These are phyloP conservation scores for Anastatica hierochuntica DNA, from an alignment of 345 rosid species.

Conservation along the genomic window DNA sequence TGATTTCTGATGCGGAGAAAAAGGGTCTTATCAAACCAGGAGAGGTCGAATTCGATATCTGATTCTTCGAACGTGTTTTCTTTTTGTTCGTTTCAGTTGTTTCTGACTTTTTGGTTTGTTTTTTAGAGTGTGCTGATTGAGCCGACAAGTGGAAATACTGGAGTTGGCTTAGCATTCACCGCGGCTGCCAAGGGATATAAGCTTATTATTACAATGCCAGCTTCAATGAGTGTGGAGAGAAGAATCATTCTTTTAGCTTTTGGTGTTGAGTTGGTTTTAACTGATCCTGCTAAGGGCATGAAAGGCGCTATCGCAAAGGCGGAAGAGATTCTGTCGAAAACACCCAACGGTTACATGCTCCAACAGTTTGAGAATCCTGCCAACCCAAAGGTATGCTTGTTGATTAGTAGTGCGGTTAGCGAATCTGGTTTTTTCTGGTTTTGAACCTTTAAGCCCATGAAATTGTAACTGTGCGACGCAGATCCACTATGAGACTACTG, in stretches of 20 bases:
- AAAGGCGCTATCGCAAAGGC: slow-evolving; percentile 94
- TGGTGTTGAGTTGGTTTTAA: slow-evolving; percentile 79
- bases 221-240: slow-evolving; percentile 87
- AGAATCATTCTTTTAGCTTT: slow-evolving; percentile 87
- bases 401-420: neutral
- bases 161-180: slow-evolving; percentile 84
- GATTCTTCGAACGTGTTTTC: neutral
- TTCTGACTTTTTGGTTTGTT: slow-evolving; percentile 2
- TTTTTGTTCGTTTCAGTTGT: neutral
- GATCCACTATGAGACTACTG: slow-evolving; percentile 89
- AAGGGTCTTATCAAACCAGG: slow-evolving; percentile 75
- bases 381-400: slow-evolving; percentile 63
- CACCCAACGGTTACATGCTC: slow-evolving; percentile 74
- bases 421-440: neutral
- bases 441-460: neutral
- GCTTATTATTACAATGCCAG: slow-evolving; percentile 87
- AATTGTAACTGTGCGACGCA: slow-evolving; percentile 9
- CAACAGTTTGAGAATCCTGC: slow-evolving; percentile 92
- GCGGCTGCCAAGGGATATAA: slow-evolving; percentile 83
- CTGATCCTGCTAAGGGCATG: slow-evolving; percentile 87
- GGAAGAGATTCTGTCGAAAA: slow-evolving; percentile 65
- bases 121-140: slow-evolving; percentile 70
- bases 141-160: slow-evolving; percentile 97
- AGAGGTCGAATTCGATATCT: slow-evolving; percentile 33
- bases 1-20: slow-evolving; percentile 80